Conservation (phyloP, 306 rosid genomes). For the Vicia faba region DNA sequence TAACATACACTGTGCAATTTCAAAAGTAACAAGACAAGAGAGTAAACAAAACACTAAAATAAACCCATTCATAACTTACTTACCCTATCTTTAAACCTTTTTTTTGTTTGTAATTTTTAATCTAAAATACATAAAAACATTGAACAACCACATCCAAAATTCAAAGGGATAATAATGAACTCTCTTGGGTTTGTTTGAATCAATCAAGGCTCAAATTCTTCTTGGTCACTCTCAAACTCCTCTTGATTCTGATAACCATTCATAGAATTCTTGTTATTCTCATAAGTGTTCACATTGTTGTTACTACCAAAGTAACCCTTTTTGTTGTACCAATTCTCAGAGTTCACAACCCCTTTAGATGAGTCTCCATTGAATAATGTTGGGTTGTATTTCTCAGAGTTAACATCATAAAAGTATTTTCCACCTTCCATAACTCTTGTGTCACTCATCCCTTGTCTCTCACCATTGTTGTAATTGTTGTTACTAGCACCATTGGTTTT, state of each 20-base stretch:
- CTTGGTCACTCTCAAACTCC: conserved; percentile 54
- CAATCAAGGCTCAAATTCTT: conserved; percentile 64
- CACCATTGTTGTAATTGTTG: conserved; percentile 38
- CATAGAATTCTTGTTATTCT: conserved; percentile 47
- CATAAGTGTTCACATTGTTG: conserved; percentile 46
- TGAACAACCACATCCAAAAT: conserved; percentile 24
- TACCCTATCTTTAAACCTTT: conserved; percentile 7
- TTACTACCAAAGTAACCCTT: conserved; percentile 53
- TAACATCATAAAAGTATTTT: conserved; percentile 53
- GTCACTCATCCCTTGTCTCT: conserved; percentile 82
- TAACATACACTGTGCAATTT: conserved; percentile 37
- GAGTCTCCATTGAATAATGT: conserved; percentile 41
- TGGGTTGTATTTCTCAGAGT: conserved; percentile 51
- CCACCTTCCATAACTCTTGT: conserved; percentile 76
- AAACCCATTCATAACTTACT: conserved; percentile 33
- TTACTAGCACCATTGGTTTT: conserved; percentile 23
- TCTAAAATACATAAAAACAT: conserved; percentile 42
- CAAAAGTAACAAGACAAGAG: conserved; percentile 36
- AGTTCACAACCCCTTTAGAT: conserved; percentile 38
- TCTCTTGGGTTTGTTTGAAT: conserved; percentile 37
- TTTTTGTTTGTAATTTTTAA: conserved; percentile 32
- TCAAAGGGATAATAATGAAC: conserved; percentile 30
- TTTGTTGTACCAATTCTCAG: conserved; percentile 52
- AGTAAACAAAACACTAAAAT: conserved; percentile 13
- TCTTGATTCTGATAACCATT: conserved; percentile 65